A percentile compares a stretch with the other conserved stretches of the same genome.
These are phyloP conservation scores for Moesziomyces aphidis DNA, from an alignment of 1,284 basidiomycete genomes.

Conservation along the genomic window DNA sequence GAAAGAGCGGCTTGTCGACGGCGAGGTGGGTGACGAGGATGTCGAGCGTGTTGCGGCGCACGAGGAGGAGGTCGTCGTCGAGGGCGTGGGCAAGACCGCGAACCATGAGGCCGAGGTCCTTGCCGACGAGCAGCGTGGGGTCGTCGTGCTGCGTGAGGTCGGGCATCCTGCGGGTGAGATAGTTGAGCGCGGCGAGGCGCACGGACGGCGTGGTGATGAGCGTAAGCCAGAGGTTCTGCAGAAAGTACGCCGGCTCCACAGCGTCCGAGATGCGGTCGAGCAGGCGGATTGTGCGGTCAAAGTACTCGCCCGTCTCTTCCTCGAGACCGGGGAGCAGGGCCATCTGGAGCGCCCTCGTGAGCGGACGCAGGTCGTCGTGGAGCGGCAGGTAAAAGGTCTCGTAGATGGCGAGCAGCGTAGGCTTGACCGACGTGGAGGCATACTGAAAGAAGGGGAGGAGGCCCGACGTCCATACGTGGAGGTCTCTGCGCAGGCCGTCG, in stretches of 20 bases:
- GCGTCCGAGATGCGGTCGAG: constrained; percentile 85
- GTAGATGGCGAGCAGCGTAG: constrained; percentile 55
- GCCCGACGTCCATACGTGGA: constrained; percentile 94
- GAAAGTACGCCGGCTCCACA: constrained; percentile 79
- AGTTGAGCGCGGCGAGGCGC: constrained; percentile 87
- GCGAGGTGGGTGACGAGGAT: constrained; percentile 56
- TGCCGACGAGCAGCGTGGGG: constrained; percentile 69
- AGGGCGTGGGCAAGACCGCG: constrained; percentile 88
- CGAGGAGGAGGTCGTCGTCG: constrained; percentile 80
- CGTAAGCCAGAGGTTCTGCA: constrained; percentile 93
- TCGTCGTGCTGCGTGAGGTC: constrained; percentile 34
- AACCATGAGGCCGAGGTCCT: constrained; percentile 90
- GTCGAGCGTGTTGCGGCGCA: constrained; percentile 60
- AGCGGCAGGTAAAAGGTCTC: constrained; percentile 80
- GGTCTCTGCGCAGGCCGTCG: constrained; percentile 87
- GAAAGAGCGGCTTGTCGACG: constrained; percentile 49
- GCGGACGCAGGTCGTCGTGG: constrained; percentile 81
- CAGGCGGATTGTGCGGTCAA: constrained; percentile 88
- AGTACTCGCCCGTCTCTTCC: constrained; percentile 73
- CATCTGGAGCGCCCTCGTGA: constrained; percentile 92
- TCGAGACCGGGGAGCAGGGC: constrained; percentile 79
- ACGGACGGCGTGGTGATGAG: constrained; percentile 90
- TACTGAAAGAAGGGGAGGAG: constrained; percentile 99
- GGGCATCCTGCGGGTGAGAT: constrained; percentile 82
- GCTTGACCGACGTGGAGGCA: constrained; percentile 81